Base-by-base conservation (phyloP, 2,329 filamentous ascomycete genomes). In the Aspergillus sp. region DNA sequence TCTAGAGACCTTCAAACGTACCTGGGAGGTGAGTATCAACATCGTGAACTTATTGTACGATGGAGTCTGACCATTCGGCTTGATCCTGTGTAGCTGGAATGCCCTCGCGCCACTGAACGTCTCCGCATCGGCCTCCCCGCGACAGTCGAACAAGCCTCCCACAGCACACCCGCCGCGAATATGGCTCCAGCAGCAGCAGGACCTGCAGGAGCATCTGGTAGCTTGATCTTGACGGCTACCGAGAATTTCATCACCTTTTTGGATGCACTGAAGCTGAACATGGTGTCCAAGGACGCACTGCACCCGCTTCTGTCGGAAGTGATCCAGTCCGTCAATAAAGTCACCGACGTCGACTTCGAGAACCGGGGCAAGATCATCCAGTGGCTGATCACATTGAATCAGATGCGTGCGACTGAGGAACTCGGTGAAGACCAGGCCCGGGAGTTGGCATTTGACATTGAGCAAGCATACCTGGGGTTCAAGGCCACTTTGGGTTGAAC, bases 221-320 rank as follows among this genome's bases (percentile, higher is more conserved):
- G 81, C 48, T 78, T 97, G 38, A 96, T 98, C 60, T 81, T 96
- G 44, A 89, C 94, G 65, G 95, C 95, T 1, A 98, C 94, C 0
- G 93, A 99, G 76, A 96, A 97, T 75, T 99, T 99, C 76, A 99
- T 99, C 76, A 99, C 95, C 0, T 94, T 99, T 73, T 85, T 99
- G 55, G 95, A 99, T 73, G 96, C 95, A 15, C 84, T 99, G 69
- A 93, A 93, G 73, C 86, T 99, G 57, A 93, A 94, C 48, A 87
- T 98, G 70, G 83, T 96, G 10, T 94, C 94, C 51, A 99, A 99
- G 73, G 94, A 98, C 75, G 92, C 95, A 64, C 82, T 99, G n/a
- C 96, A 99, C 73, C 95, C 95, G 3, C 82, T 99, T 19, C 84
- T 99, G 2, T 94, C 93, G 1, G 95, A 98, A 69, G 92, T 97